These are phyloP conservation scores for Galium porrigens DNA, from an alignment of 305 asterid species.

Conservation along the genomic window DNA sequence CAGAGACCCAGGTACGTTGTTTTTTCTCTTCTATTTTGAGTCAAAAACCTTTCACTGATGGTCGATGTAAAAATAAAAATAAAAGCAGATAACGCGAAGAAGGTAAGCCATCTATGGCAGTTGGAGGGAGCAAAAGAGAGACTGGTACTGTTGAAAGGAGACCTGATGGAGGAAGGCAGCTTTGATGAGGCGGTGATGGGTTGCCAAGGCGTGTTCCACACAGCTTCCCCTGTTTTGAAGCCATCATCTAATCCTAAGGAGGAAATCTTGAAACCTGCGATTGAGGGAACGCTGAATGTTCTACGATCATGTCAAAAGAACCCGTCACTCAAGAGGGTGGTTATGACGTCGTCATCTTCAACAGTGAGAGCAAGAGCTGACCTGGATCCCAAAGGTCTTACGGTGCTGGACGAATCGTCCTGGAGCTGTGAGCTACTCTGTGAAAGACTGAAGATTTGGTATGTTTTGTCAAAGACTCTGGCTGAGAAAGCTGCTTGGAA, in stretches of 20 bases:
- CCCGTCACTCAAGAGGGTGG: conserved; percentile 52
- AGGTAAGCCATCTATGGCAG: conserved; percentile 60
- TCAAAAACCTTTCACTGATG: background rate
- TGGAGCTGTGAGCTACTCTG: conserved; percentile 73
- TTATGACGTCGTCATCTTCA: conserved; percentile 82
- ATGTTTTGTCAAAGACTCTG: conserved; percentile 56
- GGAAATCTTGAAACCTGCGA: conserved; percentile 70
- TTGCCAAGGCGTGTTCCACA: conserved; percentile 32
- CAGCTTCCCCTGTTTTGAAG: conserved; percentile 32
- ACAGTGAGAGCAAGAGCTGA: conserved; percentile 52
- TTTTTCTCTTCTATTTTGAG: no score
- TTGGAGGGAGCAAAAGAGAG: conserved; percentile 38
- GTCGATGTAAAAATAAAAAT: no score
- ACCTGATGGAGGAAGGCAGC: conserved; percentile 27
- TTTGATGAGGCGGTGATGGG: conserved; percentile 31
- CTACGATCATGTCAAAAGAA: conserved; percentile 65
- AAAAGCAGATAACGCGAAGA: conserved; percentile 39
- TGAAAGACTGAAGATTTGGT: conserved; percentile 56
- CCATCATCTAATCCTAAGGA: conserved; percentile 47
- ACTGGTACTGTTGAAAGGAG: conserved; percentile 24
- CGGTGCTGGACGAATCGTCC: conserved; percentile 60
- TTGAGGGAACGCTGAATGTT: conserved; percentile 78
- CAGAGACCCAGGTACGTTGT: conserved; percentile 53
- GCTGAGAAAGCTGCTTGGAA: conserved; percentile 93
- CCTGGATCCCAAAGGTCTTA: conserved; percentile 25